Evolutionary conservation across 73 alveolate genomes (phyloP), one percentile per base, ranked within the genome.

Genomic region (Paramecium octaurelia): DNA sequence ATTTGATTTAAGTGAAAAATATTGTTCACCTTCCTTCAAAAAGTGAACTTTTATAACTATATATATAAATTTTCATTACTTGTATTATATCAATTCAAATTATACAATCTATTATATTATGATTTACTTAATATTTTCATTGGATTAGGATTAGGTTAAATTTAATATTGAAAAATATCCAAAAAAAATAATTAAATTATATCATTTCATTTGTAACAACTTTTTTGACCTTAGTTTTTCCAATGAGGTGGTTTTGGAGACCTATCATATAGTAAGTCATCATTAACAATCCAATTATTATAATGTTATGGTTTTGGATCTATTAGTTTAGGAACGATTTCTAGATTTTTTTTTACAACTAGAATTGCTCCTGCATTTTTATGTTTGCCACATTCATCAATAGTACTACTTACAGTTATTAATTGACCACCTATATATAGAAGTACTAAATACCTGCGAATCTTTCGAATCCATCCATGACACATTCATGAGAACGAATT

Each of bases 381-480:
- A 94, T 98, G 99, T 89, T 98, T 98, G 59, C 99, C 99, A 80
- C 99, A 98, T 88, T 98, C 97, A 93, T 98, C 99, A 91, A 99
- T 96, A 4, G 99, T 98, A 50, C 96, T 92, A 95, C 96, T 97
- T 43, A 98, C 98, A 7, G 99, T 98, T 54, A 98, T 96, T 94
- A 98, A 92, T 36, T 94, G 83, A 54, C 99, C 99, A 24, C 99
- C 94, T 80, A 4, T 8, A 43, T 73, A 5, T 4, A 7, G 1
- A 80, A n/a, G 18, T 5, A 6, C 20, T 4, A 18, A 54, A 43
- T 31, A 44, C 76, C 99, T 50, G 99, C 99, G 90, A 98, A 98
- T 92, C 99, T 96, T 89, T 98, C 99, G 88, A 98, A 98, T 43
- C 99, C 99, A 95, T 98, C 99, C 99, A 98, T 98, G 34, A 98